Evolutionary conservation across 345 rosid species (phyloP), one percentile per base, ranked within the genome.

Genomic region (Eutrema japonicum): DNA sequence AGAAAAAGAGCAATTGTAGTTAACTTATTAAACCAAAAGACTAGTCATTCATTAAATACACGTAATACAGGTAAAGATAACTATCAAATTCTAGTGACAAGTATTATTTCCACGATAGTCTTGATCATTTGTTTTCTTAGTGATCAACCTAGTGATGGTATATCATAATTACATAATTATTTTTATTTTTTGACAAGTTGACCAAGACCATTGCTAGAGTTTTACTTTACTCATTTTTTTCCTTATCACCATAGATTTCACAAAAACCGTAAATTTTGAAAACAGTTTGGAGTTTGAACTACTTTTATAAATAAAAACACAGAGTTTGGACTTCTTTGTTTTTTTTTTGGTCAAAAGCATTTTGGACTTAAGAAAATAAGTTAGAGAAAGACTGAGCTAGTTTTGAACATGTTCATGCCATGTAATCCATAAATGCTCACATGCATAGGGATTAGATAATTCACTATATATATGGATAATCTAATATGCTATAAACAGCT

Each of bases 391-490:
- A 29, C 2, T 29, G 55, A 52, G 35, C 36, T 18, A 18, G 22
- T 33, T 38, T 14, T 59, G 48, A 41, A 26, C 36, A 60, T 60
- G 35, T 7, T 26, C 37, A 41, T 27, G 51, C 37, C 66, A 61
- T 42, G 51, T 61, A 42, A 29, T 42, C 49, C 66, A 43, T 61
- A 12, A 61, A 61, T 61, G 66, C 26, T 41, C 50, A 61, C 51
- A 42, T 61, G 51, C 51, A 29, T 60, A 60, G 11, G 11, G 47
- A 27, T 60, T 10, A 60, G 18, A 60, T 61, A 26, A 26, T 58
- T 37, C 45, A 35, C 45, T 57, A 32, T 18, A 18, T 57, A 32
- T 18, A 18, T 18, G 22, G 22, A 18, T 18, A 18, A 18, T 18
- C 22, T 0, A 18, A 18, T 18, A 18, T 18, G 22, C 22, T 18